Percentiles rank a stretch among this genome's conserved stretches.
Evolutionary conservation across 164 flowering plant genomes (phyloP).

Genomic region (Warburgia ugandensis): DNA sequence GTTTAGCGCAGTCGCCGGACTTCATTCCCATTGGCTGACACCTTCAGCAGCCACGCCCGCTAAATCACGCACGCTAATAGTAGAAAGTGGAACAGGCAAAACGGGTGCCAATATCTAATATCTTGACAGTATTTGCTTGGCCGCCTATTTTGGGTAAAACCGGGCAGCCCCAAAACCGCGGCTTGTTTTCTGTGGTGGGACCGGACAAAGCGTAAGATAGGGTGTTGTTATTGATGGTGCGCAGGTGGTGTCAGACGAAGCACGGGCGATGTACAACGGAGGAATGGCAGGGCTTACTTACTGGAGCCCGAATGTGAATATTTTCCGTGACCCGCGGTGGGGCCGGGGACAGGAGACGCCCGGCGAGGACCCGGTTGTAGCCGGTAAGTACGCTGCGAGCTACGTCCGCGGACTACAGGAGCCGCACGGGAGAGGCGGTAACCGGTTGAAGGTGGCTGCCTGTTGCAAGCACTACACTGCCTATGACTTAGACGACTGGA

Average conservation of each 20-base stretch:
- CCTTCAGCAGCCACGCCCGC: too few species aligned
- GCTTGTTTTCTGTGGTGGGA: too few species aligned
- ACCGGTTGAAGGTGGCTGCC: conserved; percentile 79
- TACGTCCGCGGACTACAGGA: conserved; percentile 71
- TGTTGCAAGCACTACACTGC: conserved; percentile 95
- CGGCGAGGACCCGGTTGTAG: conserved; percentile 81
- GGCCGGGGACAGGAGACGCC: conserved; percentile 99
- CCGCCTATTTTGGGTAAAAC: too few species aligned
- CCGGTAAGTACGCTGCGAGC: conserved; percentile 62
- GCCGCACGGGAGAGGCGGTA: conserved; percentile 33
- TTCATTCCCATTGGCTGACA: too few species aligned
- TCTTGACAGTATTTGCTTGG: too few species aligned
- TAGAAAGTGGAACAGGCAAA: too few species aligned
- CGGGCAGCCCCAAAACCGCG: too few species aligned
- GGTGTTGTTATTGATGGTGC: too few species aligned
- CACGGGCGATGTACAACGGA: conserved; percentile 88
- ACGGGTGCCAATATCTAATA: too few species aligned
- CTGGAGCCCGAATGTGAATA: conserved; percentile 95
- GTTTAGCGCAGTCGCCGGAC: too few species aligned
- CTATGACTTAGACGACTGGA: conserved; percentile 92
- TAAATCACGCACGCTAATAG: too few species aligned
- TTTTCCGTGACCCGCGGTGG: conserved; percentile 89
- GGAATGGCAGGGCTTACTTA: conserved; percentile 74
- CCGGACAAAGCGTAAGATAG: too few species aligned
- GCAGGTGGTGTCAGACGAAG: conserved; percentile 91